phyloP scores from a whole-genome alignment of 768 basidiomycete species.

The Chalciporus sphaerocephalus region DNA sequence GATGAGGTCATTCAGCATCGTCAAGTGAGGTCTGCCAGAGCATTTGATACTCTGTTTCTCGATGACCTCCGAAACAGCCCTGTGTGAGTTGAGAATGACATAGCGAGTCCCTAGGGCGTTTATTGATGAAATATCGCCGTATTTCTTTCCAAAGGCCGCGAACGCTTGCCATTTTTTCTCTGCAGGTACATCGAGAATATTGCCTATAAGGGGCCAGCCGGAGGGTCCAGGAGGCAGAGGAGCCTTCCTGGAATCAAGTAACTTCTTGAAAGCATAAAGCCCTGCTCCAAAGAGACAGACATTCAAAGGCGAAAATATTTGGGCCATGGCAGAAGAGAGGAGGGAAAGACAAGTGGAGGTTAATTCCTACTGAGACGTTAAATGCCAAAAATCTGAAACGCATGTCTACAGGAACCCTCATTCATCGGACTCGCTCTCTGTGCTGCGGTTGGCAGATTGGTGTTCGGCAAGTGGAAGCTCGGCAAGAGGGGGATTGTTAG shows the following conservation, averaged over 20 bases:
- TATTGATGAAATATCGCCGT: constrained; percentile 33
- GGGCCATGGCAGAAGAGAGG: too few relatives aligned
- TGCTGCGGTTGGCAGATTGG: too few relatives aligned
- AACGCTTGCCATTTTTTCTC: constrained; percentile 48
- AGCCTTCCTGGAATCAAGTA: background rate
- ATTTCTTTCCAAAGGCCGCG: constrained; percentile 36
- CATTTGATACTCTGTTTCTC: constrained; percentile 6
- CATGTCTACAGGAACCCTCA: too few relatives aligned
- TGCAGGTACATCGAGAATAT: constrained; percentile 50
- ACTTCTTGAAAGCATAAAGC: background rate
- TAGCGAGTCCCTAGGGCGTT: constrained; percentile 40
- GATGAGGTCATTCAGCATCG: constrained; percentile 20
- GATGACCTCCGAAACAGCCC: constrained; percentile 22
- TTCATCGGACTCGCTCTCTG: too few relatives aligned
- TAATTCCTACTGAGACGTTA: too few relatives aligned
- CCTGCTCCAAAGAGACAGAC: constrained; percentile 12
- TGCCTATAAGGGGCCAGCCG: constrained; percentile 44
- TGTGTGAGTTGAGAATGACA: constrained; percentile 45
- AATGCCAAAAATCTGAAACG: too few relatives aligned
- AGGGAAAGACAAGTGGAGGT: too few relatives aligned
- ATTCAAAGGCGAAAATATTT: too few relatives aligned
- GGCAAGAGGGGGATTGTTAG: too few relatives aligned
- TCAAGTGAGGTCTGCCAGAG: constrained; percentile 8
- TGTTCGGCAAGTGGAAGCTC: too few relatives aligned
- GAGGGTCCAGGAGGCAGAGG: constrained; percentile 11